Evolutionary conservation across 2,329 filamentous ascomycete genomes (phyloP), one percentile per base, ranked within the genome.

Genomic region (Colletotrichum sp.): DNA sequence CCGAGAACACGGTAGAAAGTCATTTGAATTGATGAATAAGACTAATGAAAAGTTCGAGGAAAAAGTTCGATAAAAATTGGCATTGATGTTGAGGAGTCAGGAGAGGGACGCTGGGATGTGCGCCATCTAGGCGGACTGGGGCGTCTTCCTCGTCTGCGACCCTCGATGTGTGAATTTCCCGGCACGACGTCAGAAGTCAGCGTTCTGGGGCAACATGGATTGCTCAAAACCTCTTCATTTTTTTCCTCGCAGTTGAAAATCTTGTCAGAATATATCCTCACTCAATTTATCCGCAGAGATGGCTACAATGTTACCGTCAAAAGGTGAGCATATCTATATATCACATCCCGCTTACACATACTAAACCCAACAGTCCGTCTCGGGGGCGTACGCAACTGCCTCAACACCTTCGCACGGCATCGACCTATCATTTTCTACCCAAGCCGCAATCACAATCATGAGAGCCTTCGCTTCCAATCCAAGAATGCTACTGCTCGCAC

Each of bases 341-440:
- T 3, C 43, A 22, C 3, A 13, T 6, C 43, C 10, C n/a, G 13
- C 43, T 12, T 52, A 52, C 43, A 52, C 6, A 48, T 52, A 22
- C n/a, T 52, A 13, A 52, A 4, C 13, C 43, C n/a, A 52, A 52
- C 3, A 52, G 43, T 52, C 43, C 43, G 43, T 7, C n/a, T 52
- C 6, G 0, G 3, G 4, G n/a, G 43, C 43, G 43, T 52, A 52
- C 43, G 43, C 43, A 22, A 22, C 6, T 52, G 43, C 43, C n/a
- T 52, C 3, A 13, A 5, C 1, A 52, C 43, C 43, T 22, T 52
- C n/a, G n/a, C 18, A 52, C 43, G n/a, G 8, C n/a, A 52, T 52
- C 6, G 2, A 13, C 43, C 43, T 13, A 4, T 22, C 12, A 13
- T 52, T 1, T 52, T 0, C 43, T 5, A 52, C 0, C 2, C n/a